Evolutionary conservation across 371 early-diverging fungal genomes (phyloP).

Genomic region (Zancudomyces culisetae): DNA sequence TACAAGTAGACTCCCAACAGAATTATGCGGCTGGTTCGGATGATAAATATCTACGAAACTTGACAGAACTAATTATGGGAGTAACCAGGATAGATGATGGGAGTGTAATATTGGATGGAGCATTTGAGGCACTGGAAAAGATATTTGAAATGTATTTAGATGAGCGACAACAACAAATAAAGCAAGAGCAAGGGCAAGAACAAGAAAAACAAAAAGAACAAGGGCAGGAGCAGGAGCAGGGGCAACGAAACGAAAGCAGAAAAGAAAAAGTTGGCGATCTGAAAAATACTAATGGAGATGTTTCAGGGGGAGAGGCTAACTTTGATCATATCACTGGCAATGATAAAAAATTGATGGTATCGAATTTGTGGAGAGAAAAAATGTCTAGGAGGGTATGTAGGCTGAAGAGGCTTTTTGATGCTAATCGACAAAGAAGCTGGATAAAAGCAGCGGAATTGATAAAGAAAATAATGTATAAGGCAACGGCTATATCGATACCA

Average conservation of each 20-base stretch:
- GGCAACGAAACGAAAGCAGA: neutral
- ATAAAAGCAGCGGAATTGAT: conserved; percentile 16
- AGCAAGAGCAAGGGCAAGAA: neutral
- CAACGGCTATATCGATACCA: conserved; percentile 4
- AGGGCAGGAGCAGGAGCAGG: neutral
- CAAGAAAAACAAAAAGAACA: neutral
- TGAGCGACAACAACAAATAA: neutral
- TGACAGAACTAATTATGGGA: neutral
- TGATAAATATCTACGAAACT: neutral
- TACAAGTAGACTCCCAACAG: neutral
- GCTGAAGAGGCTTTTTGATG: conserved; percentile 11
- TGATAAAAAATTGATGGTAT: neutral
- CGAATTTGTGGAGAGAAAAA: neutral
- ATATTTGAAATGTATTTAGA: neutral
- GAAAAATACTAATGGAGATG: neutral
- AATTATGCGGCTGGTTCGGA: neutral
- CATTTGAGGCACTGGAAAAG: conserved; percentile 2
- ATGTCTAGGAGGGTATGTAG: neutral
- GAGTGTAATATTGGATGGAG: neutral
- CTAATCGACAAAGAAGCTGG: conserved; percentile 22
- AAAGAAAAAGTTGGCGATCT: neutral
- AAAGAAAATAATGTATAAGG: conserved; percentile 16
- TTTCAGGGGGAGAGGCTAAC: neutral
- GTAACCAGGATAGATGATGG: neutral
- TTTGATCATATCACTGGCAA: neutral